These are phyloP conservation scores for Cladophialophora exuberans DNA, from an alignment of 2,329 filamentous ascomycete species.

Conservation along the genomic window DNA sequence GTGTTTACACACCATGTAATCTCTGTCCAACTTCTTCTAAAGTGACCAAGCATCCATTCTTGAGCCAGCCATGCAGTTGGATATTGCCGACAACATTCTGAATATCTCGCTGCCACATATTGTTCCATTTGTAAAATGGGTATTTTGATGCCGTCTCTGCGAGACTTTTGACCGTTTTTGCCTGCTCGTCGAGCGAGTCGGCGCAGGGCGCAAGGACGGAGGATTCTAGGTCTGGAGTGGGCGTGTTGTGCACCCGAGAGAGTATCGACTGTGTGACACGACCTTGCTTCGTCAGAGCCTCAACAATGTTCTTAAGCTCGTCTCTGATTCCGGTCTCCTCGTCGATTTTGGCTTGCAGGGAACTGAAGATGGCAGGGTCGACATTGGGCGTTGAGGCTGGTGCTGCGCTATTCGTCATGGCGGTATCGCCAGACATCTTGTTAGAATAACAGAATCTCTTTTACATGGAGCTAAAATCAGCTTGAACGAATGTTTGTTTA, in stretches of 20 bases:
- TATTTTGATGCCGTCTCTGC: conserved; percentile 75
- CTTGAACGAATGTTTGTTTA: no score
- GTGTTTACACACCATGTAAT: conserved; percentile 63
- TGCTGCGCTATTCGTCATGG: conserved; percentile 23
- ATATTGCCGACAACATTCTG: conserved; percentile 87
- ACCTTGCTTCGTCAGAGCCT: conserved; percentile 78
- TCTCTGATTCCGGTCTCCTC: conserved; percentile 82
- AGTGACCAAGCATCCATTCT: conserved; percentile 72
- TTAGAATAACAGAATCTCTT: no score
- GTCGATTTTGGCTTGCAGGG: conserved; percentile 86
- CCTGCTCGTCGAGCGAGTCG: conserved; percentile 70
- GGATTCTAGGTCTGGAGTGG: conserved; percentile 65
- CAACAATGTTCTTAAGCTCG: conserved; percentile 77
- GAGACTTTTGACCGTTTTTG: conserved; percentile 71
- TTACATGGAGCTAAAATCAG: no score
- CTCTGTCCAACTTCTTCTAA: conserved; percentile 84
- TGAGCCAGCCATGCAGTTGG: conserved; percentile 55
- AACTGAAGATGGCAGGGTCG: conserved; percentile 81
- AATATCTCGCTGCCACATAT: conserved; percentile 79
- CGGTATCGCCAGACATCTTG: conserved; percentile 25
- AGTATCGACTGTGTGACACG: conserved; percentile 80
- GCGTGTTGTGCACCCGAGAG: conserved; percentile 87
- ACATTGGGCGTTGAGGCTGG: conserved; percentile 58
- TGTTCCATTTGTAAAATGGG: conserved; percentile 98
- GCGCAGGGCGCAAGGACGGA: conserved; percentile 71